Base-by-base conservation (phyloP, 129 eudicot species). In the Flaveria ramosissima region DNA sequence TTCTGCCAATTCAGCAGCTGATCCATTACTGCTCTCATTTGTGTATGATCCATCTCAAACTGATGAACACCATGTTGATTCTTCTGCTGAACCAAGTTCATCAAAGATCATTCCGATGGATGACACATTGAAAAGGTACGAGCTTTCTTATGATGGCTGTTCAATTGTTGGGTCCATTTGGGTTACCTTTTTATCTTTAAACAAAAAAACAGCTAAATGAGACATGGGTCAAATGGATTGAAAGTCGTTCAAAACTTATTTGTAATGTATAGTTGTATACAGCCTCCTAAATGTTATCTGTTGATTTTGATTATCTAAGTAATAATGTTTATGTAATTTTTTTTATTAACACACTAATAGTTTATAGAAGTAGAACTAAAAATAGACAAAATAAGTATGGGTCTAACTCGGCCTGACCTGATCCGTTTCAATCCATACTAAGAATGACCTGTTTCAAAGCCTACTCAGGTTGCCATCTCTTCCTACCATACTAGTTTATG, bases 21-120 rank as follows among this genome's bases (percentile, higher is more conserved):
- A 88, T 79, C 81, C 84, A 9, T 73, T 85, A 72, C 80, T 88
- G 15, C 72, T 85, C 65, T 85, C 92, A 19, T 88, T 91, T 76
- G 76, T 91, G 26, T 65, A 82, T 81, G 85, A 76, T 46, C 80
- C 81, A 56, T 59, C 86, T 64, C 80, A 73, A 45, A 48, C 68
- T 67, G 60, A 69, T 47, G 83, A 71, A 67, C 74, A 87, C 42
- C 78, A 47, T 71, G 76, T 26, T 65, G 55, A 73, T 68, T 73
- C 86, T 77, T 76, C 83, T 41, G 24, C 73, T 66, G 81, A 65
- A 78, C 67, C 83, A 65, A 76, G 75, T 61, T 56, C 78, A 69
- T 55, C 89, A 76, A 78, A 59, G 62, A 68, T 52, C 69, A 71
- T 56, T 66, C 71, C 81, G 53, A 65, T 74, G 70, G 80, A 77